phyloP scores from a whole-genome alignment of 2,329 filamentous ascomycete species.

The Xylogone sp. region DNA sequence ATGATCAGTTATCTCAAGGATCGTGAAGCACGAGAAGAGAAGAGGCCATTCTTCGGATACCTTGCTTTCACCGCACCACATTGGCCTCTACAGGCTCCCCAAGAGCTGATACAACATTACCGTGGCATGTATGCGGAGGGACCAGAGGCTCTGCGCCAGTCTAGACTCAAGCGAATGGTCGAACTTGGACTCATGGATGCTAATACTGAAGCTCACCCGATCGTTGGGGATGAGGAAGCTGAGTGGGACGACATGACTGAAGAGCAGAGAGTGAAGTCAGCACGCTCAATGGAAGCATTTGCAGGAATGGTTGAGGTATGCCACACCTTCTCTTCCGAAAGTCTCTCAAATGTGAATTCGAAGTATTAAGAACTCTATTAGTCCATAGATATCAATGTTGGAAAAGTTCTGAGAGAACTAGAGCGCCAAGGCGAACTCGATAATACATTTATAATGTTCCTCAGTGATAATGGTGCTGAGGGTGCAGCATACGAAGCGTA shows the following conservation, averaged over 20 bases:
- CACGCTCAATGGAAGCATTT: slow-evolving; percentile 44
- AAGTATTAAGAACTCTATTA: slow-evolving; percentile 63
- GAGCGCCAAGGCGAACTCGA: slow-evolving; percentile 53
- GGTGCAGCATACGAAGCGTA: slow-evolving; percentile 56
- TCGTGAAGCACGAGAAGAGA: slow-evolving; percentile 13
- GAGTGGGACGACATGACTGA: slow-evolving; percentile 35
- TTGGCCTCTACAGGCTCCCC: slow-evolving; percentile 47
- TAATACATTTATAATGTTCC: slow-evolving; percentile 60
- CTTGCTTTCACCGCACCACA: slow-evolving; percentile 49
- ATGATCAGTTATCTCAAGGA: slow-evolving; percentile 11
- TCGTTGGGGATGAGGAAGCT: slow-evolving; percentile 22
- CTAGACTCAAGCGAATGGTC: slow-evolving; percentile 51
- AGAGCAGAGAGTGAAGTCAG: slow-evolving; percentile 35
- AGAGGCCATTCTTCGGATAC: slow-evolving; percentile 43
- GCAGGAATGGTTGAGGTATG: slow-evolving; percentile 45
- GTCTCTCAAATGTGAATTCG: slow-evolving; percentile 58
- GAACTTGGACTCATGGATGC: slow-evolving; percentile 36
- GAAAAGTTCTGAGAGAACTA: slow-evolving; percentile 53
- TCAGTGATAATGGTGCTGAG: slow-evolving; percentile 60
- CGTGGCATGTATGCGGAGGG: slow-evolving; percentile 49
- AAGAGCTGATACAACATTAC: slow-evolving; percentile 30
- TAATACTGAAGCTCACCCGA: slow-evolving; percentile 12
- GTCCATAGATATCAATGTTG: slow-evolving; percentile 55
- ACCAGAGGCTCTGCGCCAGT: slow-evolving; percentile 49
- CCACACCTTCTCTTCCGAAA: too few species aligned